Evolutionary conservation across 305 asterid genomes (phyloP).

Genomic region (Fraxinus xanthoxyloides): DNA sequence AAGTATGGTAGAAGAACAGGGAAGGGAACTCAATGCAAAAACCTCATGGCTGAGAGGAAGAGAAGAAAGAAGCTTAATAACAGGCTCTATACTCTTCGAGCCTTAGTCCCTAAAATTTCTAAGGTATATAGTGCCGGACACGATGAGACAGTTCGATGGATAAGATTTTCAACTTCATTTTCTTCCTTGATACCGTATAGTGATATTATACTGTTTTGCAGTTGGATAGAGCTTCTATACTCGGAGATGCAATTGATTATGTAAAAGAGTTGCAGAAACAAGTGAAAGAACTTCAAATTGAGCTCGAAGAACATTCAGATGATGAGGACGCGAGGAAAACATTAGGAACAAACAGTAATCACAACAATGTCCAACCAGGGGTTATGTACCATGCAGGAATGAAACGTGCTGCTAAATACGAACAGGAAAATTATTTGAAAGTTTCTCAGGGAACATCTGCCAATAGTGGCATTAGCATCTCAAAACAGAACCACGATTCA

Average conservation of each 20-base stretch:
- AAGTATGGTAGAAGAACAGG: constrained; percentile 65
- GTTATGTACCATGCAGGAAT: constrained; percentile 31
- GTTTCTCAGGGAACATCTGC: constrained; percentile 39
- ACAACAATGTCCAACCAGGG: constrained; percentile 24
- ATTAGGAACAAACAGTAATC: constrained; percentile 18
- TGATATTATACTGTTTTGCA: constrained; percentile 19
- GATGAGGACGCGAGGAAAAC: constrained; percentile 44
- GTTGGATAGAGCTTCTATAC: constrained; percentile 90
- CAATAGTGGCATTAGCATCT: constrained; percentile 19
- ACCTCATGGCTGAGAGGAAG: constrained; percentile 84
- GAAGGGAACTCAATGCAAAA: constrained; percentile 77
- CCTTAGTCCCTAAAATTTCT: constrained; percentile 88
- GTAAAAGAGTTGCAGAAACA: constrained; percentile 78
- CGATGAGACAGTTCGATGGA: background rate
- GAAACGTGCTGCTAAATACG: constrained; percentile 31
- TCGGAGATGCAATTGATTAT: constrained; percentile 89
- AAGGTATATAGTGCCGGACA: constrained; percentile 43
- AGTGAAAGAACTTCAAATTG: constrained; percentile 61
- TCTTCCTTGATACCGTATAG: background rate
- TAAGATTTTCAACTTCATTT: background rate
- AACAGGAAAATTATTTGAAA: constrained; percentile 23
- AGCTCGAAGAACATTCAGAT: constrained; percentile 73
- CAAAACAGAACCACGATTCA: constrained; percentile 30
- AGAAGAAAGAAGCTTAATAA: constrained; percentile 92
- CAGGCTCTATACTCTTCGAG: constrained; percentile 74